Conservation (phyloP, 2,329 filamentous ascomycete genomes). For the Penicillium sp. region DNA sequence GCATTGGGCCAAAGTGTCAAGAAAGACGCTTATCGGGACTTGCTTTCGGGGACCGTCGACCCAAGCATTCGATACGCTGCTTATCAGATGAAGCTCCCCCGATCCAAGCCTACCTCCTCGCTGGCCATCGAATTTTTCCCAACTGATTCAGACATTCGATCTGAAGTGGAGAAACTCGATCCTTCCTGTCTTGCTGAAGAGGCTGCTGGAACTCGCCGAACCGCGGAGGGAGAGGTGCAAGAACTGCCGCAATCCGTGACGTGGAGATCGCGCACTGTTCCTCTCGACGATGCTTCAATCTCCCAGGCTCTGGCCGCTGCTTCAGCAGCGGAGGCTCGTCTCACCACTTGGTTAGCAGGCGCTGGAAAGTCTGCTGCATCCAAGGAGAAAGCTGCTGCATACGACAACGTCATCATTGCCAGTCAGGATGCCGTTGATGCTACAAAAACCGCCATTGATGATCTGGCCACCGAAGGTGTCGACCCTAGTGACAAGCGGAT, state of each 20-base stretch:
- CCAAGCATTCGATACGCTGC: constrained; percentile 93
- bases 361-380: constrained; percentile 43
- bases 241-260: constrained; percentile 72
- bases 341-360: constrained; percentile 52
- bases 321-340: constrained; percentile 54
- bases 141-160: constrained; percentile 60
- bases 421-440: constrained; percentile 94
- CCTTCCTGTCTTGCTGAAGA: constrained; percentile 66
- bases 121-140: constrained; percentile 82
- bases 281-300: constrained; percentile 90
- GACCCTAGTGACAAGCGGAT: constrained; percentile 81
- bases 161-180: constrained; percentile 71
- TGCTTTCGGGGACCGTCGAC: constrained; percentile 83
- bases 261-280: constrained; percentile 84
- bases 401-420: constrained; percentile 85
- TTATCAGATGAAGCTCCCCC: constrained; percentile 84
- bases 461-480: constrained; percentile 79
- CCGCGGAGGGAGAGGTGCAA: constrained; percentile 44
- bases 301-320: constrained; percentile 79
- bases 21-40: constrained; percentile 80
- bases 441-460: constrained; percentile 89
- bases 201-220: constrained; percentile 51
- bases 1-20: constrained; percentile 66
- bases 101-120: constrained; percentile 76
- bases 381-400: constrained; percentile 75